Evolutionary conservation across 1,284 basidiomycete genomes (phyloP), one percentile per base, ranked within the genome.

Genomic region (Apiotrichum brassicae): DNA sequence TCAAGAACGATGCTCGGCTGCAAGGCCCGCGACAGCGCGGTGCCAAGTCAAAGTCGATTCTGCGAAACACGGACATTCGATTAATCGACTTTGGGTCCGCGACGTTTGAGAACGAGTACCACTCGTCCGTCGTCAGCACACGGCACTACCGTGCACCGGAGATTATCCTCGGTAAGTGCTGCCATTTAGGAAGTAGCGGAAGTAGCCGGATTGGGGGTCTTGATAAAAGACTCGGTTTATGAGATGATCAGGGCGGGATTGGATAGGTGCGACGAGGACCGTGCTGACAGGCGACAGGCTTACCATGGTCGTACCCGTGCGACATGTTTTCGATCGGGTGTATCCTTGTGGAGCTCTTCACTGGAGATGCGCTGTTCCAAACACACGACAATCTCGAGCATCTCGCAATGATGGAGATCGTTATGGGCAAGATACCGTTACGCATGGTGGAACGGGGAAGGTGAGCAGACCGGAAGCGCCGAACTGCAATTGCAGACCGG

Each of bases 331-430:
- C 95, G 12, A 81, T 99, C 47, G 95, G 95, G 7, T 99, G 95
- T 75, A 99, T 99, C 61, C 82, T 99, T 14, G 91, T 99, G 55
- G 95, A 99, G 73, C 97, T 99, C 70, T 95, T 85, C 75, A 99
- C 95, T 3, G 95, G 95, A 30, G 84, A 94, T 39, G 95, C 95
- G 4, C 79, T 98, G 26, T 99, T 97, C 77, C 95, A 98, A 73
- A 98, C 95, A 0, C 94, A 97, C 68, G 94, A 98, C 75, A 98
- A 98, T 70, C 81, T 98, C 12, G 95, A 98, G 69, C 95, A 99
- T 71, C 82, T 99, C 7, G 95, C 95, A 37, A 99, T 98, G 95
- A 99, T 99, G 95, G 93, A 98, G 73, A 84, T 87, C 60, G 95
- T 98, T 30, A 94, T 98, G 83, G 95, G 94, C 54, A 86, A 85